phyloP scores from a whole-genome alignment of 2,329 filamentous ascomycete species.

The Sporothrix brunneoviolacea region DNA sequence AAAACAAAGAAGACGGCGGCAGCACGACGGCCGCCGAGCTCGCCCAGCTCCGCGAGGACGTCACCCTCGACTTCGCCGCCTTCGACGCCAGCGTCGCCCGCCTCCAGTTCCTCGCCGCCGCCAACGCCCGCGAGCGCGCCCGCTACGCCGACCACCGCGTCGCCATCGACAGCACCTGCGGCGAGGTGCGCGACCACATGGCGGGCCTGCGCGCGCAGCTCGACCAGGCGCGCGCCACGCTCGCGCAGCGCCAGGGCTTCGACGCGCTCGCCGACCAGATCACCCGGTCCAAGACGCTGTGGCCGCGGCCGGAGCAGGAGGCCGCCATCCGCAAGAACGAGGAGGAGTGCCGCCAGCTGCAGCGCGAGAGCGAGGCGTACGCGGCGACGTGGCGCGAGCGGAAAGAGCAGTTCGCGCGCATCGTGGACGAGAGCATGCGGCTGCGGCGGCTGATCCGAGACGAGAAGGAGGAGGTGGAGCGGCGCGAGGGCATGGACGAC shows the following conservation, averaged over 20 bases:
- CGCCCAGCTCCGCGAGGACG: conserved; percentile 70
- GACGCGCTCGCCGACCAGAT: conserved; percentile 86
- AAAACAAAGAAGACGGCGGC: conserved; percentile 18
- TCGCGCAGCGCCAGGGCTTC: conserved; percentile 75
- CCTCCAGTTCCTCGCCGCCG: conserved; percentile 77
- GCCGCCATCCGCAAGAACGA: conserved; percentile 73
- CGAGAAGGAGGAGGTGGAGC: conserved; percentile 90
- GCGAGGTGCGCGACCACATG: conserved; percentile 71
- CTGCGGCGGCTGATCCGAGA: conserved; percentile 81
- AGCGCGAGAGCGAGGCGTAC: conserved; percentile 77
- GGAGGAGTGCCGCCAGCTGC: conserved; percentile 80
- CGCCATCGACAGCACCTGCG: conserved; percentile 70
- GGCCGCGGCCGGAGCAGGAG: conserved; percentile 76
- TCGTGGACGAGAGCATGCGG: conserved; percentile 86
- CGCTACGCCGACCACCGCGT: conserved; percentile 77
- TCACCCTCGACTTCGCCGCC: conserved; percentile 79
- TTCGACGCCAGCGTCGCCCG: conserved; percentile 82
- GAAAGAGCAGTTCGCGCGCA: conserved; percentile 76
- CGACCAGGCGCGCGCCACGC: conserved; percentile 65
- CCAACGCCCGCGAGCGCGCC: conserved; percentile 75
- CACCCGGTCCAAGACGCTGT: conserved; percentile 69
- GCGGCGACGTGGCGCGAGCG: conserved; percentile 78
- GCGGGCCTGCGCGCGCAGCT: conserved; percentile 63
- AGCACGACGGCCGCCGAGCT: conserved; percentile 39
- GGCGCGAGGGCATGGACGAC: conserved; percentile 73